A percentile compares a stretch with the other conserved stretches of the same genome.
These are phyloP conservation scores for Fraxinus xanthoxyloides DNA, from an alignment of 305 asterid genomes.

Conservation along the genomic window DNA sequence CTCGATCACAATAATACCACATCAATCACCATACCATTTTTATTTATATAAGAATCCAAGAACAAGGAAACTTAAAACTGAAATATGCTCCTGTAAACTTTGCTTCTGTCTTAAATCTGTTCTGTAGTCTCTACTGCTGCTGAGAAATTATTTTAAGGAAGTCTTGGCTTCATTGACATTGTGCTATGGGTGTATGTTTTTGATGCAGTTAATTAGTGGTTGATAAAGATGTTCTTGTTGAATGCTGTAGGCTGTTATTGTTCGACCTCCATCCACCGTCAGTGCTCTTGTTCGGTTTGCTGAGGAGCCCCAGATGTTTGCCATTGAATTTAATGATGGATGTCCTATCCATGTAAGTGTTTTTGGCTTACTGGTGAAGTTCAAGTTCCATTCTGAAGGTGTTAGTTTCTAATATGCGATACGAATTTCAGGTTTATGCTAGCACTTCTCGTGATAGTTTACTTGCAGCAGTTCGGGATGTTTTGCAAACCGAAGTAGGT, in stretches of 20 bases:
- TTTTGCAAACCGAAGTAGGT: conserved; percentile 94
- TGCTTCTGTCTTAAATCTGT: not conserved
- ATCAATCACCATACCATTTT: not conserved
- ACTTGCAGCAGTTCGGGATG: conserved; percentile 94
- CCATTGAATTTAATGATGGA: conserved; percentile 95
- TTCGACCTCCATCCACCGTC: conserved; percentile 86
- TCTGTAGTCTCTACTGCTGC: not conserved
- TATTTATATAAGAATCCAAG: not conserved
- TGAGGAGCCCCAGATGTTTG: conserved; percentile 99
- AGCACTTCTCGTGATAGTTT: conserved; percentile 97
- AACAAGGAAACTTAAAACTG: not conserved
- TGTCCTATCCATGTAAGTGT: conserved; percentile 87
- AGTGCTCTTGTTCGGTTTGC: conserved; percentile 97
- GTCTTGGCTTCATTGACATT: conserved; percentile 8
- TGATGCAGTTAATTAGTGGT: conserved; percentile 14
- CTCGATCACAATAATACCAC: no score
- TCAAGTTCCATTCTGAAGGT: conserved; percentile 19
- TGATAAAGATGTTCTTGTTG: conserved; percentile 23
- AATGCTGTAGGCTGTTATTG: conserved; percentile 83
- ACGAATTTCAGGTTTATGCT: conserved; percentile 81
- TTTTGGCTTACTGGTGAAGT: conserved; percentile 24
- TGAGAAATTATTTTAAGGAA: conserved; percentile 9
- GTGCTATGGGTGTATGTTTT: not conserved
- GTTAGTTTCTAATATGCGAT: conserved; percentile 21
- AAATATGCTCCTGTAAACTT: not conserved